phyloP scores from a whole-genome alignment of 768 basidiomycete species.

The Rhodotorula graminis region DNA sequence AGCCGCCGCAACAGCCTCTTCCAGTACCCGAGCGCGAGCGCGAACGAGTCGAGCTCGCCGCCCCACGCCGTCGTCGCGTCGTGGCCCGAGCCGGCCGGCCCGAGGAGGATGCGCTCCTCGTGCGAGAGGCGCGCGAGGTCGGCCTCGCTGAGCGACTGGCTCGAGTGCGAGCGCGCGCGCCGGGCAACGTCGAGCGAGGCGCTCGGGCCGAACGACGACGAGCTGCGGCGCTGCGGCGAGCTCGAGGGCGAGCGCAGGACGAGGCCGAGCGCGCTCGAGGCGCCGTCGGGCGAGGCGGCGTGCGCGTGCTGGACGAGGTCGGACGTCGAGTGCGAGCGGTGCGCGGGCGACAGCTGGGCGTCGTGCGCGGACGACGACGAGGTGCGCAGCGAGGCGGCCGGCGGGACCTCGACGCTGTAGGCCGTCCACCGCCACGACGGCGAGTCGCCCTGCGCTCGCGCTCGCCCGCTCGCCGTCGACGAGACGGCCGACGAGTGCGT shows the following conservation, averaged over 20 bases:
- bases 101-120: slow-evolving; percentile 13
- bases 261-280: neutral
- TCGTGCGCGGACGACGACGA: neutral
- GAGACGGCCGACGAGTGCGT: too few relatives aligned
- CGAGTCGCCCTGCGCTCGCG: neutral
- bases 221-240: neutral
- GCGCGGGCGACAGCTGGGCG: neutral
- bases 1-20: neutral
- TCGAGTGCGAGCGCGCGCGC: neutral
- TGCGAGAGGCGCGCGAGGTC: neutral
- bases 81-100: neutral
- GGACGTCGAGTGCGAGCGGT: neutral
- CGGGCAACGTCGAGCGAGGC: too few relatives aligned
- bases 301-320: neutral
- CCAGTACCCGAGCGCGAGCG: slow-evolving; percentile 4
- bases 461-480: too few relatives aligned
- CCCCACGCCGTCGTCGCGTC: neutral
- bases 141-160: neutral
- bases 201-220: neutral
- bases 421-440: neutral
- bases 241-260: neutral
- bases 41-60: slow-evolving; percentile 9
- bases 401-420: neutral
- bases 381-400: neutral
- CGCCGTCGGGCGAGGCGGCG: neutral